phyloP scores from a whole-genome alignment of 768 basidiomycete species.

The Agaricus blazei region DNA sequence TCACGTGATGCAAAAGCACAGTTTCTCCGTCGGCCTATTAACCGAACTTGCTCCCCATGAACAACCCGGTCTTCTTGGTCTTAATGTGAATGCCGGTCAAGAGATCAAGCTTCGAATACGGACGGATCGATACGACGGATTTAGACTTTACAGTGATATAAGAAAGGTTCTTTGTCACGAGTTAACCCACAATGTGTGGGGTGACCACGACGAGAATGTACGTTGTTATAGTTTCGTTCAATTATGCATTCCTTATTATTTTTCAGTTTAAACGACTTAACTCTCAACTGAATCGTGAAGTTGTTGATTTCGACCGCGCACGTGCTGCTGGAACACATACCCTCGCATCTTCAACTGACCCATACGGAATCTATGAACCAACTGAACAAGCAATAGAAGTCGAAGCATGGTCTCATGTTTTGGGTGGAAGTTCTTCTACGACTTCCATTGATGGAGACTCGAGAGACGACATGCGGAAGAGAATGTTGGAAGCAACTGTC shows the following conservation, averaged over 20 bases:
- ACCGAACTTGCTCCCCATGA: conserved; percentile 81
- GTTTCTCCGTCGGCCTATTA: conserved; percentile 61
- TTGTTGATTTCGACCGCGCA: conserved; percentile 60
- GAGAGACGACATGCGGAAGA: conserved; percentile 49
- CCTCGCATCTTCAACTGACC: conserved; percentile 32
- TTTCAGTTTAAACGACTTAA: conserved; percentile 73
- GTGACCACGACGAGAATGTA: conserved; percentile 70
- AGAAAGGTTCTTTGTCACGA: conserved; percentile 74
- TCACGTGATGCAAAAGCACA: conserved; percentile 66
- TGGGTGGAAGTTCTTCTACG: conserved; percentile 39
- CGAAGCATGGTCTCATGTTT: conserved; percentile 45
- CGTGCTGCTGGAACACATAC: conserved; percentile 48
- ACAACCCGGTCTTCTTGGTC: conserved; percentile 61
- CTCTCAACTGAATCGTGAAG: conserved; percentile 68
- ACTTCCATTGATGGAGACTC: conserved; percentile 32
- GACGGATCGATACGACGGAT: conserved; percentile 70
- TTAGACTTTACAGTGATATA: conserved; percentile 58
- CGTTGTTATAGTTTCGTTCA: conserved; percentile 19
- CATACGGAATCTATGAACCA: conserved; percentile 25
- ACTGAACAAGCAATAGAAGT: conserved; percentile 53
- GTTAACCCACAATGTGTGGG: conserved; percentile 69
- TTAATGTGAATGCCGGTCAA: conserved; percentile 60
- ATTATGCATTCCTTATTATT: neutral
- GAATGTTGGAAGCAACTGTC: conserved; percentile 57
- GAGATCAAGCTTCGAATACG: conserved; percentile 65